A percentile compares a stretch with the other conserved stretches of the same genome.
These are phyloP conservation scores for Neonectria ditissima DNA, from an alignment of 2,329 filamentous ascomycete genomes.

Conservation along the genomic window DNA sequence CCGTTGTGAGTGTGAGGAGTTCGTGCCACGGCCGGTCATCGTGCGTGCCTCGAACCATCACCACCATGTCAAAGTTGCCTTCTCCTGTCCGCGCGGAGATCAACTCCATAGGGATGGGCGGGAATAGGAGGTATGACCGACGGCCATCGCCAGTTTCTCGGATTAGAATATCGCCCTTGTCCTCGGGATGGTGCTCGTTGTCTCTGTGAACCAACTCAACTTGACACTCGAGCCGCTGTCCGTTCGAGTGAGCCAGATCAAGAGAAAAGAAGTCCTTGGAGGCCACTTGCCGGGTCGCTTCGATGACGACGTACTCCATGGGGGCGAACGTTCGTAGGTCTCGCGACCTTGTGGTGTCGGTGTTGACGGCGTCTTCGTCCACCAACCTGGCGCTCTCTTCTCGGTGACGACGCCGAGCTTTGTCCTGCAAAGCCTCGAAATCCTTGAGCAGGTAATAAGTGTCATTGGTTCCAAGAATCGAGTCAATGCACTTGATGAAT, in stretches of 20 bases:
- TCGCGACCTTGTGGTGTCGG: slow-evolving; percentile 83
- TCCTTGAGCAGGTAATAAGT: slow-evolving; percentile 55
- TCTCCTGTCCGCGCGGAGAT: slow-evolving; percentile 86
- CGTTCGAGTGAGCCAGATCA: slow-evolving; percentile 86
- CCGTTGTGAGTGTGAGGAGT: slow-evolving; percentile 79
- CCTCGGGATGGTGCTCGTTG: slow-evolving; percentile 73
- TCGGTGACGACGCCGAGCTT: slow-evolving; percentile 73
- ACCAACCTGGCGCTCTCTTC: slow-evolving; percentile 78
- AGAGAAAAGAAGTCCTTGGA: slow-evolving; percentile 93
- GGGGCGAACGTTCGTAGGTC: slow-evolving; percentile 82
- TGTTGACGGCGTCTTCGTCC: slow-evolving; percentile 87
- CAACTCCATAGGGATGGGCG: slow-evolving; percentile 79
- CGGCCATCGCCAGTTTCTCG: slow-evolving; percentile 85
- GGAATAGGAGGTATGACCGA: slow-evolving; percentile 85
- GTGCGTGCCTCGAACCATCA: slow-evolving; percentile 84
- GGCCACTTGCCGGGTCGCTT: slow-evolving; percentile 83
- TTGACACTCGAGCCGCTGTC: slow-evolving; percentile 88
- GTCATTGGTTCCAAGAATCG: slow-evolving; percentile 62
- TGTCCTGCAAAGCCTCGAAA: slow-evolving; percentile 80
- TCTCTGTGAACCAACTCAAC: slow-evolving; percentile 90
- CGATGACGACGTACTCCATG: slow-evolving; percentile 76
- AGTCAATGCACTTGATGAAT: slow-evolving; percentile 77
- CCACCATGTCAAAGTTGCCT: slow-evolving; percentile 75
- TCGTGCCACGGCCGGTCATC: slow-evolving; percentile 83
- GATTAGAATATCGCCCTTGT: slow-evolving; percentile 87